phyloP scores from a whole-genome alignment of 1,284 basidiomycete genomes.

The Fomitopsis pinicola region DNA sequence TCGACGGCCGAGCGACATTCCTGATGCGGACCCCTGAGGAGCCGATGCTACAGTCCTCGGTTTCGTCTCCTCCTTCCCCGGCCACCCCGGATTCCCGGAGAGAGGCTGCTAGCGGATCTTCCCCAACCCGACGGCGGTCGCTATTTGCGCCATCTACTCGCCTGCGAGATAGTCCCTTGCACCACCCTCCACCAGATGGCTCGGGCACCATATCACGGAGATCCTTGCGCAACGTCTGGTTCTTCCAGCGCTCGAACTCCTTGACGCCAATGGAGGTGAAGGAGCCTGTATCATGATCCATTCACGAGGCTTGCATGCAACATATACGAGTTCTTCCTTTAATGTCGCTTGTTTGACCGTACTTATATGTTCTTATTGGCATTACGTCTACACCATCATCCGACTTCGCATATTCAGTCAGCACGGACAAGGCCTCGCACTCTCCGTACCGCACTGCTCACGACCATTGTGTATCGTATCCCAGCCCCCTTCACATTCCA shows the following conservation, averaged over 20 bases:
- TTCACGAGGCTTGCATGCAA: background rate
- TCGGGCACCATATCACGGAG: slow-evolving; percentile 7
- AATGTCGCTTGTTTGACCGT: background rate
- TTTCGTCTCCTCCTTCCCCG: slow-evolving; percentile 1
- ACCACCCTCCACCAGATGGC: background rate
- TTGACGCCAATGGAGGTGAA: slow-evolving; percentile 14
- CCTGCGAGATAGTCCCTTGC: slow-evolving; percentile 9
- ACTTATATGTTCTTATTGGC: slow-evolving; percentile 1
- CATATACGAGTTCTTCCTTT: background rate
- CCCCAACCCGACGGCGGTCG: slow-evolving; percentile 22
- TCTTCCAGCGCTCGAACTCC: slow-evolving; percentile 22
- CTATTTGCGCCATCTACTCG: slow-evolving; percentile 21
- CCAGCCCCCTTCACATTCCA: background rate
- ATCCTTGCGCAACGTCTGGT: slow-evolving; percentile 17
- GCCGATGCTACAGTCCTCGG: background rate
- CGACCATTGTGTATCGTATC: slow-evolving; percentile 2
- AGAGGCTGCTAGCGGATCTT: slow-evolving; percentile 10
- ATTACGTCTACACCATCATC: background rate
- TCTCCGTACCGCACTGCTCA: slow-evolving; percentile 2
- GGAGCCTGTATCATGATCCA: background rate
- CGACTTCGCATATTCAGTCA: slow-evolving; percentile 1
- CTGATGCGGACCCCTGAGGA: background rate
- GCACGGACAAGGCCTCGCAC: slow-evolving; percentile 1
- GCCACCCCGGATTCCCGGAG: slow-evolving; percentile 5
- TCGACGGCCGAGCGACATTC: slow-evolving; percentile 8